Evolutionary conservation across 345 rosid genomes (phyloP).

Genomic region (Kandelia obovata): DNA sequence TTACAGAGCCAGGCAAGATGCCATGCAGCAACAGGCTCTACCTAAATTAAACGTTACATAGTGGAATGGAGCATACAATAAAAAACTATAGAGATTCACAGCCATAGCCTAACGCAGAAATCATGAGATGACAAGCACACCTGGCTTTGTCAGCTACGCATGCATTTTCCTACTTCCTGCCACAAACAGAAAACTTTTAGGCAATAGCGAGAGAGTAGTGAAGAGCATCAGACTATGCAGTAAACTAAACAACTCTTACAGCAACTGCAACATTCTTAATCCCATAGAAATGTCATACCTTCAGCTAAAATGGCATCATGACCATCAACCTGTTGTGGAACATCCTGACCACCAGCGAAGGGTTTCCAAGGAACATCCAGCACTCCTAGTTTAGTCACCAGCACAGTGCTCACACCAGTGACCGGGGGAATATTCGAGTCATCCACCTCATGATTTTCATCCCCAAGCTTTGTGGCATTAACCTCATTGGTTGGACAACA

Average conservation of each 20-base stretch:
- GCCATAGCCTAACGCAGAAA: neutral
- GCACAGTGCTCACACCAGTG: conserved; percentile 21
- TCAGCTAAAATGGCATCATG: neutral
- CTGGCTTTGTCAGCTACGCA: too few relatives aligned
- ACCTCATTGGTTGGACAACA: neutral
- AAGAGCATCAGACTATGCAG: neutral
- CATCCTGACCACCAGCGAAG: conserved; percentile 13
- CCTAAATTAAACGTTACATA: neutral
- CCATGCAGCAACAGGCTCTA: too few relatives aligned
- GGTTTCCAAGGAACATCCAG: conserved; percentile 25
- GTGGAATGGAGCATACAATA: neutral
- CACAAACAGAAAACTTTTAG: neutral
- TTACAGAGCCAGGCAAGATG: too few relatives aligned
- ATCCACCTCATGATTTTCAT: conserved; percentile 10
- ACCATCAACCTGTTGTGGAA: neutral
- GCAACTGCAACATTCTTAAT: neutral
- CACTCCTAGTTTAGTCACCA: neutral
- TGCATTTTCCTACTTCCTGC: neutral
- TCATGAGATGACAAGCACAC: neutral
- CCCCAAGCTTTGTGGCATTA: conserved; percentile 21
- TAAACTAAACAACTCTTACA: neutral
- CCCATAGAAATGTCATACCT: conserved; percentile 2
- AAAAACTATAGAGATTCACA: neutral
- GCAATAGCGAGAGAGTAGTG: neutral
- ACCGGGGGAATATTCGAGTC: conserved; percentile 28